Conservation (phyloP, 2,329 filamentous ascomycete species). For the Trichoderma citrinoviride region DNA sequence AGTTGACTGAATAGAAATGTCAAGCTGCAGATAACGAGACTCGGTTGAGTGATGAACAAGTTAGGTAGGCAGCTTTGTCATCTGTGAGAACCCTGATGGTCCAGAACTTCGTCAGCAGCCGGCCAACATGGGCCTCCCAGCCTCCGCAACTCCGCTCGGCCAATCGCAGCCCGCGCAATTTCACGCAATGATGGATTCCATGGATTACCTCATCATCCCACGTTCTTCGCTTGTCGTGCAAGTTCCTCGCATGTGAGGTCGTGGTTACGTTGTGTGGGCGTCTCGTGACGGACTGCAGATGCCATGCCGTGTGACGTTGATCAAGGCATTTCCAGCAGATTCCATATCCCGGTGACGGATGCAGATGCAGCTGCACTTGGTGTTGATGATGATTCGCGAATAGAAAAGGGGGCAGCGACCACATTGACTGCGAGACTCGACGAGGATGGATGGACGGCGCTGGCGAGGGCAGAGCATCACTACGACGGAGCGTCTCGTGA, state of each 20-base stretch:
- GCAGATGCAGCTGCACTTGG: not conserved
- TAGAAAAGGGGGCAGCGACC: not conserved
- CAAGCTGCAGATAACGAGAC: no score
- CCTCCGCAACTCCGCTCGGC: not conserved
- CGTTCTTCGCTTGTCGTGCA: no score
- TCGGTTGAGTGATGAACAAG: no score
- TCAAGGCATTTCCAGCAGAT: not conserved
- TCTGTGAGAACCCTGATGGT: slow-evolving; percentile 15
- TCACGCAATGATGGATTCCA: not conserved
- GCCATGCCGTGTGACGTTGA: not conserved
- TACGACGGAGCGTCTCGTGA: not conserved
- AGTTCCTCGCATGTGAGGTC: not conserved
- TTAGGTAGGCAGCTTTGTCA: no score
- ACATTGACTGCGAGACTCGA: not conserved
- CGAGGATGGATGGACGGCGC: not conserved
- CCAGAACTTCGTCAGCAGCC: slow-evolving; percentile 3
- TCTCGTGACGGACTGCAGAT: not conserved
- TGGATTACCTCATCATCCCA: no score
- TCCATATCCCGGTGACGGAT: not conserved
- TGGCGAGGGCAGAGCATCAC: not conserved
- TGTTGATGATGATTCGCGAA: not conserved
- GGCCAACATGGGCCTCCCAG: not conserved
- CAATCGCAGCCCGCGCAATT: slow-evolving; percentile 7
- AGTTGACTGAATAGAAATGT: no score
- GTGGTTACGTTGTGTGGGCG: not conserved